A percentile compares a stretch with the other conserved stretches of the same genome.
phyloP scores from a whole-genome alignment of 2,329 filamentous ascomycete genomes.

The Fusarium sp. region DNA sequence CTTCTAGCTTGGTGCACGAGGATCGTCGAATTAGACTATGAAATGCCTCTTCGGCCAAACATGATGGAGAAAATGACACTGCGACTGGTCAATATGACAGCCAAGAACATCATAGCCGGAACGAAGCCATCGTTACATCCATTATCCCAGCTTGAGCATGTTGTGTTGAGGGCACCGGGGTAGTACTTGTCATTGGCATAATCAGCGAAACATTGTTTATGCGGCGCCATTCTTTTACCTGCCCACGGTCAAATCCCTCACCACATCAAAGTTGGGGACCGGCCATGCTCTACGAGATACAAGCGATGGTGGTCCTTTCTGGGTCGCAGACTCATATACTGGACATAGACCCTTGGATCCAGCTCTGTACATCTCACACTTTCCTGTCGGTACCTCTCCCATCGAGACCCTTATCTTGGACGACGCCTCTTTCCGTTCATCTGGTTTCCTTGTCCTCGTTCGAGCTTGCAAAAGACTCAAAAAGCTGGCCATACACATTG shows the following conservation, averaged over 20 bases:
- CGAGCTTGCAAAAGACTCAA: background rate
- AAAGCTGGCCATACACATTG: background rate
- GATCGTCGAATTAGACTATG: background rate
- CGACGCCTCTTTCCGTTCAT: rapidly evolving
- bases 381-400: background rate
- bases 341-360: too few species aligned
- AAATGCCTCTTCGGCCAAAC: too few species aligned
- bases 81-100: too few species aligned
- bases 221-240: background rate
- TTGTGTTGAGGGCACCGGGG: background rate
- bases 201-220: too few species aligned
- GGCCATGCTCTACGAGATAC: rapidly evolving
- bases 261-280: rapidly evolving
- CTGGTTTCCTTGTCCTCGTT: background rate
- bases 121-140: background rate
- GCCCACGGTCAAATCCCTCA: background rate
- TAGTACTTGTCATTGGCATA: too few species aligned
- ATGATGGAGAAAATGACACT: too few species aligned
- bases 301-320: too few species aligned
- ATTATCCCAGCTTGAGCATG: background rate
- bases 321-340: too few species aligned
- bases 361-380: background rate
- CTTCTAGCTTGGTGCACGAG: background rate
- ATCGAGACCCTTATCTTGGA: background rate
- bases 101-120: background rate